Percentiles rank a stretch among this genome's conserved stretches.
These are phyloP conservation scores for Astrothelium macrocarpum DNA, from an alignment of 495 filamentous ascomycete genomes.

Conservation along the genomic window DNA sequence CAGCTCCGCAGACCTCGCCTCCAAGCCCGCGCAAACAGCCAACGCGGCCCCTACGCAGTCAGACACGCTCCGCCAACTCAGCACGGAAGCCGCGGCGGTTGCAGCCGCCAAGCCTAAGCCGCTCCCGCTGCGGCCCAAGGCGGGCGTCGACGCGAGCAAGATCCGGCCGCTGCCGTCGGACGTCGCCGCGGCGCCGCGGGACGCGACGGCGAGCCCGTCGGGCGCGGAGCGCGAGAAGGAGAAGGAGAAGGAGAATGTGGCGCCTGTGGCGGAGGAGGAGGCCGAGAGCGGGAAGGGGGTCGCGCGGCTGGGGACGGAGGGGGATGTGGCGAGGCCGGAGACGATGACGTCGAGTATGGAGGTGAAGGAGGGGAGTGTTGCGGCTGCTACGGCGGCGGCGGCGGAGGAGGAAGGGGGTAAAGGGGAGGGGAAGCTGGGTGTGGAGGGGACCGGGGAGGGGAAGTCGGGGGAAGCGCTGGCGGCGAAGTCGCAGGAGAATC, in stretches of 20 bases:
- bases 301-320: neutral
- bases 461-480: slow-evolving; percentile 8
- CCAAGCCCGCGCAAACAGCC: slow-evolving; percentile 12
- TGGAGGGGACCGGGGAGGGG: neutral
- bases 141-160: neutral
- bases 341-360: neutral
- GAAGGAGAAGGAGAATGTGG: slow-evolving; percentile 16
- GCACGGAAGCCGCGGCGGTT: slow-evolving; percentile 6
- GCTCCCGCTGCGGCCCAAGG: neutral
- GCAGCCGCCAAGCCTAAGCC: slow-evolving; percentile 14
- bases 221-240: slow-evolving; percentile 5
- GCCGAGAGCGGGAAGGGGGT: no score
- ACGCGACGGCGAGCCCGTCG: neutral
- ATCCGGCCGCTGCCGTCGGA: slow-evolving; percentile 2
- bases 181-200: neutral
- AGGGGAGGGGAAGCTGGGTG: slow-evolving; percentile 12
- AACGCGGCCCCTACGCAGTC: no score
- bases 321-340: neutral
- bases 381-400: neutral
- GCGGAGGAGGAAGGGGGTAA: slow-evolving; percentile 1
- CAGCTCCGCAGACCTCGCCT: slow-evolving; percentile 9
- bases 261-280: no score
- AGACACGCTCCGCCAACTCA: slow-evolving; percentile 10
- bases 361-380: neutral
- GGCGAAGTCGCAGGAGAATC: slow-evolving; percentile 8